phyloP scores from a whole-genome alignment of 1,284 basidiomycete genomes.

The Sporisorium graminicola region DNA sequence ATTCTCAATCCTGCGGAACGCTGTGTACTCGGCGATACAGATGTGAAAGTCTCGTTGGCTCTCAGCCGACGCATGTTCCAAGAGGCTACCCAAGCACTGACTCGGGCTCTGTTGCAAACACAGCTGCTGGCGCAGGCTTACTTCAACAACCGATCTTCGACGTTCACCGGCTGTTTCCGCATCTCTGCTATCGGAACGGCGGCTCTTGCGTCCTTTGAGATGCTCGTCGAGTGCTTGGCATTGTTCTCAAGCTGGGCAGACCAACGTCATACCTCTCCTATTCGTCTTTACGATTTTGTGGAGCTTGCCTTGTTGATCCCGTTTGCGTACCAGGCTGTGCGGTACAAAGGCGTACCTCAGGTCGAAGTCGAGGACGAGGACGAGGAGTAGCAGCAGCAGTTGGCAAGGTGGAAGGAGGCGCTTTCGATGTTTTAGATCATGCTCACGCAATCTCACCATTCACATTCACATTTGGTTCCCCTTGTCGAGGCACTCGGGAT shows the following conservation, averaged over 20 bases:
- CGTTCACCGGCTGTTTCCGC: constrained; percentile 19
- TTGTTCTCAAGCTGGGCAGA: not conserved
- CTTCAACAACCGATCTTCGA: constrained; percentile 8
- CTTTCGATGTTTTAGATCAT: not conserved
- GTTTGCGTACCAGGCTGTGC: constrained; percentile 11
- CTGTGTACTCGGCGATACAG: not conserved
- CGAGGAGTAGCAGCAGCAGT: constrained; percentile 2
- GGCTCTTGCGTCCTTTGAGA: not conserved
- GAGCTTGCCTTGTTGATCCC: not conserved
- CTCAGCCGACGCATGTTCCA: constrained; percentile 1
- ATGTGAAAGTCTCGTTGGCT: not conserved
- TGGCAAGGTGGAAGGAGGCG: not conserved
- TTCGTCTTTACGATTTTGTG: not conserved
- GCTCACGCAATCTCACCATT: not conserved
- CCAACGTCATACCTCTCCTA: not conserved
- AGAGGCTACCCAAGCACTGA: not conserved
- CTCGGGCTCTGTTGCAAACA: not conserved
- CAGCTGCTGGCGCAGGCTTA: not conserved
- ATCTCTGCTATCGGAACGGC: constrained; percentile 8
- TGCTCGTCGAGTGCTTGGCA: not conserved
- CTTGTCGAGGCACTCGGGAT: no score
- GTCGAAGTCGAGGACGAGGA: constrained; percentile 9
- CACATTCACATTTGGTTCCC: no score
- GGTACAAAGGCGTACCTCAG: constrained; percentile 12
- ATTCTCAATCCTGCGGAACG: not conserved